Evolutionary conservation across 225 moss, liverwort and hornwort species (phyloP).

Genomic region (Takakia lepidozioides): DNA sequence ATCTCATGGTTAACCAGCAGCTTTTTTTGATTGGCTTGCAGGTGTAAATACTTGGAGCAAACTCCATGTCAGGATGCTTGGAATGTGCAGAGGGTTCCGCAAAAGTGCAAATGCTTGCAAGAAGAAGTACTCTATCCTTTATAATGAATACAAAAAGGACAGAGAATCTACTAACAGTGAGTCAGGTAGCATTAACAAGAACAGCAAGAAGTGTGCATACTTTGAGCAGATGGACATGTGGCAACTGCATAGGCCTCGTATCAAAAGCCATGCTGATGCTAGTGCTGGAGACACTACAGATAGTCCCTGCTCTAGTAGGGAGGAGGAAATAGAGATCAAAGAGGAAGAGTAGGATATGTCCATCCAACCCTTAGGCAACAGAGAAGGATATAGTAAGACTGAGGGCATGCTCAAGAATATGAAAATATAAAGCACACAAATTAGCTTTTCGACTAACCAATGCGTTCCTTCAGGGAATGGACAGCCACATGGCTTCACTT

Average conservation of each 20-base stretch:
- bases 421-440: no score
- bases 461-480: no score
- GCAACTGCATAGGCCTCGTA: slow-evolving; percentile 45
- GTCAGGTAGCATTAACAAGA: slow-evolving; percentile 36
- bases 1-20: no score
- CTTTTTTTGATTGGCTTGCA: no score
- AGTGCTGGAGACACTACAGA: slow-evolving; percentile 40
- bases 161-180: slow-evolving; percentile 50
- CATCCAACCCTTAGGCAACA: no score
- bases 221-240: slow-evolving; percentile 63
- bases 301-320: slow-evolving; percentile 51
- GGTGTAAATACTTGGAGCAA: slow-evolving; percentile 65
- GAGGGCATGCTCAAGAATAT: no score
- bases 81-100: slow-evolving; percentile 47
- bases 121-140: slow-evolving; percentile 65
- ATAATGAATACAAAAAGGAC: slow-evolving; percentile 62
- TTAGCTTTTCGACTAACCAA: no score
- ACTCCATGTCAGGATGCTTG: slow-evolving; percentile 46
- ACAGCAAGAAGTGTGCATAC: slow-evolving; percentile 56
- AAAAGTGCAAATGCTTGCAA: slow-evolving; percentile 63
- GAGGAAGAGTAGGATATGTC: slow-evolving; percentile 43
- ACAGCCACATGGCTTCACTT: no score
- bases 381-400: no score
- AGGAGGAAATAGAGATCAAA: slow-evolving; percentile 41
- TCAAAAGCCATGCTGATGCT: slow-evolving; percentile 41